These are phyloP conservation scores for Leishmania amazonensis DNA, from an alignment of 208 protist species.

Conservation along the genomic window DNA sequence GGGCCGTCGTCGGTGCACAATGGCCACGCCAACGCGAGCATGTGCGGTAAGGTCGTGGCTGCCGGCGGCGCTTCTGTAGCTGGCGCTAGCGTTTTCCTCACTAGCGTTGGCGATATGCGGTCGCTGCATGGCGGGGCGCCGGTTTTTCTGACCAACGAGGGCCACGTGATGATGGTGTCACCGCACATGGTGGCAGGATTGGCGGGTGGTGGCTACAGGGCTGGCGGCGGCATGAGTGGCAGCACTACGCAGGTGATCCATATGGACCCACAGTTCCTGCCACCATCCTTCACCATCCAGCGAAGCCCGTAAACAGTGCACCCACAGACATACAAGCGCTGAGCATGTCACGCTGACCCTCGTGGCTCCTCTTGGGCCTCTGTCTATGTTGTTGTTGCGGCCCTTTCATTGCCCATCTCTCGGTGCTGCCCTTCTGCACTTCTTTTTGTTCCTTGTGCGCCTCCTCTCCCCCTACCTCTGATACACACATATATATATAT, in stretches of 20 bases:
- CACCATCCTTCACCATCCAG: not conserved
- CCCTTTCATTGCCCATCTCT: conserved; percentile 1
- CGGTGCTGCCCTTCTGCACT: not conserved
- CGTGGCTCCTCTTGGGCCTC: conserved; percentile 18
- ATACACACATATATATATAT: too few relatives aligned
- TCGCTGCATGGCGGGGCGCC: not conserved
- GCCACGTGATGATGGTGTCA: conserved; percentile 4
- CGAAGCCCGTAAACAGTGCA: not conserved
- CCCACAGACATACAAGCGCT: not conserved
- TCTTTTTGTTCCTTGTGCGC: not conserved
- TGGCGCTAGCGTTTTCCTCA: not conserved
- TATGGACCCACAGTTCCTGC: not conserved
- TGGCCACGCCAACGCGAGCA: not conserved
- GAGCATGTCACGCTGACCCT: not conserved
- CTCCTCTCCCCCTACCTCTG: not conserved
- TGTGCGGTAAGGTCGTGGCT: not conserved
- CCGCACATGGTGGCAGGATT: not conserved
- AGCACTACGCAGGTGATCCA: not conserved
- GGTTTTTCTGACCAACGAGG: not conserved
- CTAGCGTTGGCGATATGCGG: not conserved
- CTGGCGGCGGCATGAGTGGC: not conserved
- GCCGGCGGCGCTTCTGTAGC: not conserved
- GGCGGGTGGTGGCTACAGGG: not conserved
- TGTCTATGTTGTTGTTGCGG: conserved; percentile 10
- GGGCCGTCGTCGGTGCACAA: not conserved